Evolutionary conservation across 1,284 basidiomycete genomes (phyloP).

Genomic region (Thecaphora thlaspeos): DNA sequence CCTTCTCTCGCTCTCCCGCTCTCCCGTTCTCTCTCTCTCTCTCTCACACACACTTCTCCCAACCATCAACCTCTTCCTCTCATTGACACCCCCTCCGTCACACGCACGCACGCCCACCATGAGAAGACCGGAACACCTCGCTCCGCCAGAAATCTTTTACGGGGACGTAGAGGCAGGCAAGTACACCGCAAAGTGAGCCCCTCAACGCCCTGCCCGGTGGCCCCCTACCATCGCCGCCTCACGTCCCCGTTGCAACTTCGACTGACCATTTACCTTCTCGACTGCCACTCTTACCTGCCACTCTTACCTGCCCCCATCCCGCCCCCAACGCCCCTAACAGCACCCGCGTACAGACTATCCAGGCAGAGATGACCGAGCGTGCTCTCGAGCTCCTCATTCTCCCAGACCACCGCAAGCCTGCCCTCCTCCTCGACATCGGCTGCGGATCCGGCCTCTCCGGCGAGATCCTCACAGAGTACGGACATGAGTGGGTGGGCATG

Average conservation of each 20-base stretch:
- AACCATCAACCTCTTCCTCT: too few species aligned
- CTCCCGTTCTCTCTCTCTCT: too few species aligned
- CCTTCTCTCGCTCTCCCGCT: too few species aligned
- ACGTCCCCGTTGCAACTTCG: too few species aligned
- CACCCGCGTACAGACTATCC: constrained; percentile 90
- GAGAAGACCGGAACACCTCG: constrained; percentile 92
- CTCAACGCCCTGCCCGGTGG: neutral
- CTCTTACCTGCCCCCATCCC: neutral
- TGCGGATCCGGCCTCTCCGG: constrained; percentile 98
- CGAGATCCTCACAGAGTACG: constrained; percentile 91
- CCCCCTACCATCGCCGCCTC: too few species aligned
- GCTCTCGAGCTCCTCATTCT: constrained; percentile 87
- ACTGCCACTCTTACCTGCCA: too few species aligned
- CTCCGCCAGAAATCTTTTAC: constrained; percentile 98
- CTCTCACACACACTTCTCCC: too few species aligned
- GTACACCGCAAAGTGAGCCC: constrained; percentile 85
- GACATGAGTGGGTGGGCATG: constrained; percentile 89
- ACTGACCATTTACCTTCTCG: too few species aligned
- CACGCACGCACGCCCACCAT: constrained; percentile 60
- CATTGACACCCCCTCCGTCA: too few species aligned
- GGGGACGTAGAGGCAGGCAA: constrained; percentile 92
- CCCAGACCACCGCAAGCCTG: constrained; percentile 60
- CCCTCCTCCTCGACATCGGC: constrained; percentile 85
- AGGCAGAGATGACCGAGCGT: constrained; percentile 95
- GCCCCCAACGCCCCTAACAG: constrained; percentile 4